Evolutionary conservation across 2,329 filamentous ascomycete genomes (phyloP), one percentile per base, ranked within the genome.

Genomic region (Talaromyces sp.): DNA sequence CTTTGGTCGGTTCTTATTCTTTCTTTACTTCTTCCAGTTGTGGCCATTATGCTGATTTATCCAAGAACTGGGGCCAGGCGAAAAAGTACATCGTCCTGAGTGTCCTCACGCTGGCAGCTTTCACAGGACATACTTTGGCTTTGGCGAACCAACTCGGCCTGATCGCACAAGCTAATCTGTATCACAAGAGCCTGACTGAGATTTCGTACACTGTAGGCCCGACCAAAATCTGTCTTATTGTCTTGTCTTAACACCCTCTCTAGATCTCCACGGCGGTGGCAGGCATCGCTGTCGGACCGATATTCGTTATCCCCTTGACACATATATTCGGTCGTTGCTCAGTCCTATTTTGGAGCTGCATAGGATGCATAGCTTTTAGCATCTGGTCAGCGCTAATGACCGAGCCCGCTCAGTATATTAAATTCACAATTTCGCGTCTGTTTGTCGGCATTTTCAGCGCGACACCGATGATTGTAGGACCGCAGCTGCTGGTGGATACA

Each of bases 181-280:
- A 68, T 36, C 60, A 65, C 9, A 67, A 63, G 56, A 64, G 56
- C 7, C 52, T 63, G 18, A 56, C 63, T 57, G 59, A 65, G 23
- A 60, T 67, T 23, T 60, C 64, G 3, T 62, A 67, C 50, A 60
- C 60, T 16, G 64, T 67, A 59, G 23, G 56, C 27, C 16, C 12
- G 9, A 36, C n/a, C 36, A 28, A 50, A 14, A 9, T 40, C n/a
- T 2, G 23, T 23, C 4, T 8, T 7, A n/a, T 40, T 6, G 14
- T 40, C 12, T n/a, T 16, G 36, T 40, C n/a, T n/a, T 10, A 42
- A 12, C 31, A 5, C 12, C 2, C 16, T 12, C 31, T 52, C 8
- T 40, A 62, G 61, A 53, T 59, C 12, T 53, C 61, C 42, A 51
- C 56, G 23, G 42, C 36, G 23, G 58, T 62, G 40, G 61, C 52